Evolutionary conservation across 2,329 filamentous ascomycete genomes (phyloP).

Genomic region (Sporothrix luriei): DNA sequence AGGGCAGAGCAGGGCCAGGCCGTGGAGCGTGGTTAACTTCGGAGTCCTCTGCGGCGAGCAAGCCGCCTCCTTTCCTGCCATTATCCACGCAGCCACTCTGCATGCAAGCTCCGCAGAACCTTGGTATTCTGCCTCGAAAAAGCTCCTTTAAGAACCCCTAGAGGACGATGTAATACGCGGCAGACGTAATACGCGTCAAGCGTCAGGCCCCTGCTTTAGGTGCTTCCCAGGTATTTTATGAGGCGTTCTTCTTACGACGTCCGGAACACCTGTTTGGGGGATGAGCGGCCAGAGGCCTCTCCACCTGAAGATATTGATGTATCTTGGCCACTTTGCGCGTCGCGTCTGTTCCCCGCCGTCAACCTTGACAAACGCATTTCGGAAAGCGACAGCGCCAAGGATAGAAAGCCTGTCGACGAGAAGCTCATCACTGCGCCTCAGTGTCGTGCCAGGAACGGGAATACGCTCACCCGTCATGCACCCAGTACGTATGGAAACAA

Average conservation of each 20-base stretch:
- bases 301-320: no score
- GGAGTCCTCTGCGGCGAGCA: background rate
- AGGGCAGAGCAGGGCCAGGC: background rate
- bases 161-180: background rate
- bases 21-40: background rate
- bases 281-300: no score
- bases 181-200: no score
- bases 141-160: background rate
- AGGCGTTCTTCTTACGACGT: background rate
- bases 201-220: conserved; percentile 16
- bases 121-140: background rate
- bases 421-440: background rate
- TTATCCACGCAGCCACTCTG: background rate
- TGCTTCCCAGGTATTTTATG: background rate
- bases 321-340: background rate
- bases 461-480: background rate
- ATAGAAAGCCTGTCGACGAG: background rate
- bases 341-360: background rate
- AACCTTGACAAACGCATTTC: background rate
- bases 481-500: no score
- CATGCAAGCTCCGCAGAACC: background rate
- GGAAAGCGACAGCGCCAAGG: background rate
- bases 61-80: background rate
- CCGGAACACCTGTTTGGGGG: no score
- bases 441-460: background rate